Percentiles rank a stretch among this genome's conserved stretches.
Evolutionary conservation across 495 filamentous ascomycete species (phyloP).

Genomic region (Neurospora intermedia): DNA sequence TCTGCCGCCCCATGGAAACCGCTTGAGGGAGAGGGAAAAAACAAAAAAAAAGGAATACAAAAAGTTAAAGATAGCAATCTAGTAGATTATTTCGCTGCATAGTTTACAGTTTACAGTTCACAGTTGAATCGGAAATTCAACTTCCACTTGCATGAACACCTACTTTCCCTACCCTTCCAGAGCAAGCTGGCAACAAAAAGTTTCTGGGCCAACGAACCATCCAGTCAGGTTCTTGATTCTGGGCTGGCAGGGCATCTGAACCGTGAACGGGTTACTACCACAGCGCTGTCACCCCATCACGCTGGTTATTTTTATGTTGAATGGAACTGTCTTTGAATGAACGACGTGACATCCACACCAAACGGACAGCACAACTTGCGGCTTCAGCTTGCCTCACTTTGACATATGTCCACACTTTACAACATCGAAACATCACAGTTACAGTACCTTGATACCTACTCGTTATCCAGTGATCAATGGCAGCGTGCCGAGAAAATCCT

Average conservation of each 20-base stretch:
- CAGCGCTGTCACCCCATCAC: neutral
- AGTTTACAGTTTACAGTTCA: neutral
- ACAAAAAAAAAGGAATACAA: neutral
- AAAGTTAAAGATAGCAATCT: neutral
- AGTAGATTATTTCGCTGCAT: neutral
- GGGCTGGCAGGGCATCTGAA: neutral
- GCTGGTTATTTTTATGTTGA: neutral
- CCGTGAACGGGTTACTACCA: neutral
- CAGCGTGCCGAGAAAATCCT: neutral
- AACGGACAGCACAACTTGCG: neutral
- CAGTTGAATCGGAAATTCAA: neutral
- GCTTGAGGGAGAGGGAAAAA: neutral
- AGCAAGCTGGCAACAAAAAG: neutral
- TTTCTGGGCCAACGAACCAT: neutral
- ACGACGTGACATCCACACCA: neutral
- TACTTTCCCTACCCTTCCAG: neutral
- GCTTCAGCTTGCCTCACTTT: neutral
- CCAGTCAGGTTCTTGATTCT: neutral
- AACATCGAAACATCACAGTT: neutral
- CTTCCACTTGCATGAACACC: neutral
- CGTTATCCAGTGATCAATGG: neutral
- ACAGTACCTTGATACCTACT: neutral
- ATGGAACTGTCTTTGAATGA: neutral
- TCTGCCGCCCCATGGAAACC: neutral
- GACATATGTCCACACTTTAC: neutral